Evolutionary conservation across 257 asterid species (phyloP).

Genomic region (Jacaranda mimosifolia): DNA sequence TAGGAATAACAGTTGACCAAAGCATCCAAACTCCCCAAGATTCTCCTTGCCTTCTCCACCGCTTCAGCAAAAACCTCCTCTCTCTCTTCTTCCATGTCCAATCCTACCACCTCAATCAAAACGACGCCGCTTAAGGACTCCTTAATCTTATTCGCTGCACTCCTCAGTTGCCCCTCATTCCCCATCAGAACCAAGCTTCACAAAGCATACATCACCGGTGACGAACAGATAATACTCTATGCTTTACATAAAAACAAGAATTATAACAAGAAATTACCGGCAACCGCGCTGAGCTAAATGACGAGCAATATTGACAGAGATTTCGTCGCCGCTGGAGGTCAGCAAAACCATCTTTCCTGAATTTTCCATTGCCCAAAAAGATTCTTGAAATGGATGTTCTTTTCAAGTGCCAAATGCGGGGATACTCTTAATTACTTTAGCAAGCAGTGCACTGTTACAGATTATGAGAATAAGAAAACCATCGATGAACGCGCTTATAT

Average conservation of each 20-base stretch:
- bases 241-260: neutral
- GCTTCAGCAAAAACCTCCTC: constrained; percentile 68
- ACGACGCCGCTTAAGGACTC: constrained; percentile 55
- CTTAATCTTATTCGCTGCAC: constrained; percentile 60
- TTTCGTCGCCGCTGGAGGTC: constrained; percentile 82
- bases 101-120: constrained; percentile 61
- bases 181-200: constrained; percentile 84
- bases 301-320: constrained; percentile 73
- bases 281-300: constrained; percentile 83
- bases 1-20: constrained; percentile 80
- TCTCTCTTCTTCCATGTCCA: constrained; percentile 78
- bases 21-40: constrained; percentile 77
- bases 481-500: too few species aligned
- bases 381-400: neutral
- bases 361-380: constrained; percentile 43
- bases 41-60: constrained; percentile 63
- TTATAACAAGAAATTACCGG: constrained; percentile 53
- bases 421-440: neutral
- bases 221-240: neutral
- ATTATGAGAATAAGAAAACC: too few species aligned
- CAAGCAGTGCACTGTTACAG: too few species aligned
- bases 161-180: constrained; percentile 62
- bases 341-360: constrained; percentile 76
- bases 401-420: too few species aligned
- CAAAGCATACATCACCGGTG: neutral